A percentile compares a stretch with the other conserved stretches of the same genome.
Conservation (phyloP, 1,284 basidiomycete genomes). For the Megacollybia platyphylla region DNA sequence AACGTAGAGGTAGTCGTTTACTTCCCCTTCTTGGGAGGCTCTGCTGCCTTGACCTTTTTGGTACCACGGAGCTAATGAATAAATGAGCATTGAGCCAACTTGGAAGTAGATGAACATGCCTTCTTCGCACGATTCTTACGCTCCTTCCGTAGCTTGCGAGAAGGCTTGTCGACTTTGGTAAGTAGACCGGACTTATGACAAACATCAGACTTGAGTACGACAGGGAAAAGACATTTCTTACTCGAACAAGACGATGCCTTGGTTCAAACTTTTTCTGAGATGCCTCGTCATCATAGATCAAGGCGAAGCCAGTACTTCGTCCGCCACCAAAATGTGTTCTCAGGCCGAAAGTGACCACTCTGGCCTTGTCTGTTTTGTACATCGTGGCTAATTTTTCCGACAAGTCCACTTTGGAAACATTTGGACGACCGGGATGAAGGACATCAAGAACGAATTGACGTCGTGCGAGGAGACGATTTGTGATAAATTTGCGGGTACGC, state of each 20-base stretch:
- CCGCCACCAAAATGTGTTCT: constrained; percentile 98
- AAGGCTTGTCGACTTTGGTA: constrained; percentile 82
- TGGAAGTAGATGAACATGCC: constrained; percentile 29
- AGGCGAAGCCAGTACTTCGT: constrained; percentile 90
- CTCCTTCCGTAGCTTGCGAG: constrained; percentile 98
- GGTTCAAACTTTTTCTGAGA: constrained; percentile 97
- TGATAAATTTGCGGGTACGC: constrained; percentile 99
- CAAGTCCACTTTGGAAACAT: constrained; percentile 90
- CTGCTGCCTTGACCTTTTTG: constrained; percentile 87
- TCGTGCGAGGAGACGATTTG: constrained; percentile 94
- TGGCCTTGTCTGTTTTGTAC: constrained; percentile 71
- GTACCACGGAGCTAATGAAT: constrained; percentile 68
- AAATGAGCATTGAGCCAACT: constrained; percentile 8
- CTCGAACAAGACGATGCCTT: constrained; percentile 89
- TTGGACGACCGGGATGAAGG: constrained; percentile 91
- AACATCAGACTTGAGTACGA: constrained; percentile 1
- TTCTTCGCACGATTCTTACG: constrained; percentile 99
- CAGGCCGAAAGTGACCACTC: constrained; percentile 73
- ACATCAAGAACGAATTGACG: constrained; percentile 90
- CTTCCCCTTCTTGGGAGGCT: constrained; percentile 80
- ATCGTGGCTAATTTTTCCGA: constrained; percentile 81
- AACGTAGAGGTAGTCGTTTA: constrained; percentile 27
- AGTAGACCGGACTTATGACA: constrained; percentile 64
- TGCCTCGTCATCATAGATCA: constrained; percentile 96
- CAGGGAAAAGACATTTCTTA: constrained; percentile 29